Conservation (phyloP, 2,329 filamentous ascomycete species). For the Kalmusia sp. region DNA sequence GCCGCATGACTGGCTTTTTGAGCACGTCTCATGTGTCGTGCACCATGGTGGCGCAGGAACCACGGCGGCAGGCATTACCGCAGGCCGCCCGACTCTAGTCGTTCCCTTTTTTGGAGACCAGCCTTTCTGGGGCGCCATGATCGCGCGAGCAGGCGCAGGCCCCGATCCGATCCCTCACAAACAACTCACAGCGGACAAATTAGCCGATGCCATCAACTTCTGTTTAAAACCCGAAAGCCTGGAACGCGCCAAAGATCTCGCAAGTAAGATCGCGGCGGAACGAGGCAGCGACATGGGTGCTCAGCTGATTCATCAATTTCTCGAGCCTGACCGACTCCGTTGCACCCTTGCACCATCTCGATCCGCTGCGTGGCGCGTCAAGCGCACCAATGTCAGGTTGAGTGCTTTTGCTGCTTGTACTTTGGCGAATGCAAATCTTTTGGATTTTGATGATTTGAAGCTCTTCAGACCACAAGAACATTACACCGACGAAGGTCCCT, state of each 20-base stretch:
- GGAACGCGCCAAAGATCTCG: constrained; percentile 27
- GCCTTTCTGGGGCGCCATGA: constrained; percentile 63
- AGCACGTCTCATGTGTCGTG: constrained; percentile 77
- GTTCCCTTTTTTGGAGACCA: constrained; percentile 67
- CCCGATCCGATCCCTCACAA: constrained; percentile 58
- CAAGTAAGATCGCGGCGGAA: constrained; percentile 32
- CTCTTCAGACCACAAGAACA: constrained; percentile 23
- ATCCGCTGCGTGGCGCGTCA: constrained; percentile 32
- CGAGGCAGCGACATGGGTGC: constrained; percentile 32
- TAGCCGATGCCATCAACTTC: constrained; percentile 44
- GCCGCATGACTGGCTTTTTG: constrained; percentile 86
- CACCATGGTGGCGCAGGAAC: constrained; percentile 79
- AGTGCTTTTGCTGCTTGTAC: constrained; percentile 33
- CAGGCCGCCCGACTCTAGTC: constrained; percentile 59
- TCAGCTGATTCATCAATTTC: constrained; percentile 31
- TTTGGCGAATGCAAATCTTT: constrained; percentile 20
- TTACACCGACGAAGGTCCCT: constrained; percentile 20
- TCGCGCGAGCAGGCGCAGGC: constrained; percentile 59
- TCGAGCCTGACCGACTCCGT: constrained; percentile 30
- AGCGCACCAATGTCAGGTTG: constrained; percentile 26
- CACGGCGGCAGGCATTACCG: constrained; percentile 50
- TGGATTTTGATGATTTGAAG: constrained; percentile 26
- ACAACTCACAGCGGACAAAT: constrained; percentile 50
- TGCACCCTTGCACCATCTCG: constrained; percentile 31
- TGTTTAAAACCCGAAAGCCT: constrained; percentile 49